phyloP scores from a whole-genome alignment of 768 basidiomycete genomes.

The Naganishia onofrii region DNA sequence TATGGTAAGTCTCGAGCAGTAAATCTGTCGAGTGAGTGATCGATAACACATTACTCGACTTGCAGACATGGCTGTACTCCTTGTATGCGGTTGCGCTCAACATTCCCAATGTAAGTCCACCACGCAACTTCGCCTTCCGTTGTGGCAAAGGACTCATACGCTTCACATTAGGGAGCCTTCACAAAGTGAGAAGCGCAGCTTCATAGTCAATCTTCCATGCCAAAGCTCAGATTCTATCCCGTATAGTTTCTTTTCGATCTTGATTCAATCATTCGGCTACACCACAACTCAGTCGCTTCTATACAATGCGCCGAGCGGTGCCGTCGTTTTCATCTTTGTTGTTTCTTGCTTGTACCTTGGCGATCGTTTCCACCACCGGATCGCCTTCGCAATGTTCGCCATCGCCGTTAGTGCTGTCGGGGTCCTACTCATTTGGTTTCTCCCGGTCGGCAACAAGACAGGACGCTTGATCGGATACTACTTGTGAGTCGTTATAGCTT shows the following conservation, averaged over 20 bases:
- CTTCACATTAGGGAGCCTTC: slow-evolving; percentile 17
- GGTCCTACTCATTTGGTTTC: slow-evolving; percentile 30
- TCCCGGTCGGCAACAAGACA: slow-evolving; percentile 21
- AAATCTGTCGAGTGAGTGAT: too few species aligned
- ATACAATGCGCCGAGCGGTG: slow-evolving; percentile 27
- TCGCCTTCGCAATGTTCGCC: slow-evolving; percentile 24
- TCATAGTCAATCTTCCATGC: neutral
- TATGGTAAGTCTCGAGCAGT: slow-evolving; percentile 11
- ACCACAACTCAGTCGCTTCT: slow-evolving; percentile 25
- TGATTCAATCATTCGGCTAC: slow-evolving; percentile 30
- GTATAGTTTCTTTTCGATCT: slow-evolving; percentile 29
- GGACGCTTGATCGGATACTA: slow-evolving; percentile 33
- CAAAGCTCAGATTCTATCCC: neutral
- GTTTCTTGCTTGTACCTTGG: slow-evolving; percentile 26
- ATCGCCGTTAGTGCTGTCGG: slow-evolving; percentile 24
- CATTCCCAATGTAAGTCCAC: slow-evolving; percentile 25
- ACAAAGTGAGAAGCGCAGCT: neutral
- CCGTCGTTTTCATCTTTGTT: slow-evolving; percentile 27
- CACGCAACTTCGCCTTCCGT: neutral
- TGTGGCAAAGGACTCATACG: too few species aligned
- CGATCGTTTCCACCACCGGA: slow-evolving; percentile 6
- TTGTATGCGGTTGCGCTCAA: slow-evolving; percentile 26
- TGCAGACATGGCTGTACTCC: slow-evolving; percentile 30
- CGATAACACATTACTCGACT: too few species aligned
- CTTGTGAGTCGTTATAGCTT: slow-evolving; percentile 21